Conservation (phyloP, 176 grass and related monocot genomes). For the Carex myosuroides region DNA sequence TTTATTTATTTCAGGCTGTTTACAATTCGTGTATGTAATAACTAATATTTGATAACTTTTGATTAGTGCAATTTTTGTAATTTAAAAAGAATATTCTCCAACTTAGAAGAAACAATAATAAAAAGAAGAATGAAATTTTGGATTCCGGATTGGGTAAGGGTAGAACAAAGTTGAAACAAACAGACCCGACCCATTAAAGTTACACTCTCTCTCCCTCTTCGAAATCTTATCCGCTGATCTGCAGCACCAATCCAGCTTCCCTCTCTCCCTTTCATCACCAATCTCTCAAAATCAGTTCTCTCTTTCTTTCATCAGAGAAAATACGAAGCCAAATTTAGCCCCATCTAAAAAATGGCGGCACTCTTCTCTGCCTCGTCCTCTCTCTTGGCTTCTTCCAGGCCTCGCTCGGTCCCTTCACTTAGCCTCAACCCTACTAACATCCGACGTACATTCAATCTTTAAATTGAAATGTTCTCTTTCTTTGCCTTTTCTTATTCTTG, state of each 20-base stretch:
- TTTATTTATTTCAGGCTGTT: no score
- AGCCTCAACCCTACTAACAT: neutral
- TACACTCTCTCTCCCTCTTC: neutral
- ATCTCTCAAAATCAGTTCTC: neutral
- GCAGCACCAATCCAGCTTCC: slow-evolving; percentile 2
- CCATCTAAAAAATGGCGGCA: slow-evolving; percentile 25
- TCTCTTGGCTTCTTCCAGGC: slow-evolving; percentile 15
- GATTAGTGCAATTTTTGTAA: no score
- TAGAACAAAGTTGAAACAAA: neutral
- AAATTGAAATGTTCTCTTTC: neutral
- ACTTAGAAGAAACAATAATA: neutral
- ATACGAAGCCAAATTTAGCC: neutral
- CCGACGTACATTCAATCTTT: neutral
- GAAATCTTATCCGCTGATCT: slow-evolving; percentile 28
- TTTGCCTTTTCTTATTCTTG: neutral
- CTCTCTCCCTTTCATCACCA: neutral
- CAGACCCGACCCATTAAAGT: neutral
- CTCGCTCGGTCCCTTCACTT: slow-evolving; percentile 7
- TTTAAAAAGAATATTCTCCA: no score
- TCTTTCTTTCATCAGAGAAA: neutral
- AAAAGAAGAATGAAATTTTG: neutral
- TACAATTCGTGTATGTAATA: no score
- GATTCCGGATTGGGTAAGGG: neutral
- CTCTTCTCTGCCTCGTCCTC: slow-evolving; percentile 6
- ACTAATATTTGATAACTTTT: no score